Evolutionary conservation across 1,284 basidiomycete genomes (phyloP).

Genomic region (Butyriboletus appendiculatus): DNA sequence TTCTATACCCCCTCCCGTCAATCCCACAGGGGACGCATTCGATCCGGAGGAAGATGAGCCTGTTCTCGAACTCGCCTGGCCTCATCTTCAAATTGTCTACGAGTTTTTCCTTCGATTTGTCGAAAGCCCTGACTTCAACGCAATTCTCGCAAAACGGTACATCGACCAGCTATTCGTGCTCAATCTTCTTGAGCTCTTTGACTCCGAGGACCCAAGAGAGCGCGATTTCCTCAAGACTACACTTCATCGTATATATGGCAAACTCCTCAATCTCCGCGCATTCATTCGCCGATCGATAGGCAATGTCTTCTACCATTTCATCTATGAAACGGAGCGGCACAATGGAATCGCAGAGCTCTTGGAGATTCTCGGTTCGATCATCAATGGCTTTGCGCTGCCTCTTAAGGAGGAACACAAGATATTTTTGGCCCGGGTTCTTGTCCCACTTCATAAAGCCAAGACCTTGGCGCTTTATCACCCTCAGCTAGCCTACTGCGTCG

Average conservation of each 20-base stretch:
- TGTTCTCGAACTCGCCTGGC: conserved; percentile 98
- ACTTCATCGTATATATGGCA: conserved; percentile 98
- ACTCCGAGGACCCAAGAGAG: conserved; percentile 98
- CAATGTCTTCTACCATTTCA: conserved; percentile 99
- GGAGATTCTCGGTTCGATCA: conserved; percentile 98
- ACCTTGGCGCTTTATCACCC: conserved; percentile 97
- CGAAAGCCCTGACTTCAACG: conserved; percentile 98
- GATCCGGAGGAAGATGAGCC: conserved; percentile 99
- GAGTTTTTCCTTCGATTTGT: conserved; percentile 99
- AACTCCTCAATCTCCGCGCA: conserved; percentile 97
- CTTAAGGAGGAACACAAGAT: conserved; percentile 99
- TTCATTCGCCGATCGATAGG: conserved; percentile 99
- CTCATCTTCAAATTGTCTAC: conserved; percentile 99
- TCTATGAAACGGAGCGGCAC: conserved; percentile 98
- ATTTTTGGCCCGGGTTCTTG: conserved; percentile 94
- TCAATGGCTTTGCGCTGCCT: conserved; percentile 98
- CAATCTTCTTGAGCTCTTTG: conserved; percentile 96
- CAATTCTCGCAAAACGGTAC: conserved; percentile 95
- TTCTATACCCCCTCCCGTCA: conserved; percentile 98
- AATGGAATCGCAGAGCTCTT: conserved; percentile 99
- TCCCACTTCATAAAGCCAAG: conserved; percentile 98
- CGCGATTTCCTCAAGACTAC: conserved; percentile 99
- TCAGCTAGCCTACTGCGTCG: conserved; percentile 98
- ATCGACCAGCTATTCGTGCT: conserved; percentile 97
- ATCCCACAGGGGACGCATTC: conserved; percentile 97